A percentile compares a stretch with the other conserved stretches of the same genome.
Evolutionary conservation across 139 green algal species (phyloP).

Genomic region (Chlorella sp.): DNA sequence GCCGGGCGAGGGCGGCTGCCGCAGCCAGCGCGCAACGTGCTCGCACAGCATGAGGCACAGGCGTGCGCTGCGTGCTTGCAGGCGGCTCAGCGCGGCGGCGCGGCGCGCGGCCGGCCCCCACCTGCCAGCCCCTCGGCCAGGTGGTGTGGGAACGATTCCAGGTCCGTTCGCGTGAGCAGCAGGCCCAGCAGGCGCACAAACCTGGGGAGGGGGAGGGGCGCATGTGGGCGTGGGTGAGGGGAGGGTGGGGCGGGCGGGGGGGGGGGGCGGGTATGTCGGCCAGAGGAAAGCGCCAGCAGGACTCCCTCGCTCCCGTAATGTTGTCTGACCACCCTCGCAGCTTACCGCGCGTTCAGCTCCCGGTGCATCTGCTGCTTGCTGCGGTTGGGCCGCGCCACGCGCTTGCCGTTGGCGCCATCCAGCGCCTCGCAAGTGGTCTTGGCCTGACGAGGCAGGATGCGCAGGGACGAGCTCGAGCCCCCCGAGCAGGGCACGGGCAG

Average conservation of each 20-base stretch:
- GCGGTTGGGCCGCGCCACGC: too few relatives aligned
- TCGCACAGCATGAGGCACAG: background rate
- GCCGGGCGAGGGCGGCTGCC: background rate
- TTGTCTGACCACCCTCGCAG: background rate
- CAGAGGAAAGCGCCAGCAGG: background rate
- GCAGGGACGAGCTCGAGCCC: background rate
- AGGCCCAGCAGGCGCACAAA: conserved; percentile 42
- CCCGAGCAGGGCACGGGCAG: background rate
- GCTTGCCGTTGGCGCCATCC: too few relatives aligned
- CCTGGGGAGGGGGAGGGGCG: background rate
- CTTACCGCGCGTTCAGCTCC: background rate
- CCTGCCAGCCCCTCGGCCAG: conserved; percentile 22
- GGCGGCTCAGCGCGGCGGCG: background rate
- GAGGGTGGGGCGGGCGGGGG: background rate
- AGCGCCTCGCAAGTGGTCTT: background rate
- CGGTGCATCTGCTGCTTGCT: background rate
- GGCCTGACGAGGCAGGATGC: background rate
- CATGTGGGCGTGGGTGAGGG: background rate
- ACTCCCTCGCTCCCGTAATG: too few relatives aligned
- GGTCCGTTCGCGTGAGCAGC: conserved; percentile 64
- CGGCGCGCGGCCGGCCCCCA: background rate
- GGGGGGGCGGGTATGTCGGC: background rate
- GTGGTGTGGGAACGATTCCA: conserved; percentile 44
- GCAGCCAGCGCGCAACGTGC: background rate
- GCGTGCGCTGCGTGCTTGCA: background rate